phyloP scores from a whole-genome alignment of 768 basidiomycete genomes.

The Lentinula edodes region DNA sequence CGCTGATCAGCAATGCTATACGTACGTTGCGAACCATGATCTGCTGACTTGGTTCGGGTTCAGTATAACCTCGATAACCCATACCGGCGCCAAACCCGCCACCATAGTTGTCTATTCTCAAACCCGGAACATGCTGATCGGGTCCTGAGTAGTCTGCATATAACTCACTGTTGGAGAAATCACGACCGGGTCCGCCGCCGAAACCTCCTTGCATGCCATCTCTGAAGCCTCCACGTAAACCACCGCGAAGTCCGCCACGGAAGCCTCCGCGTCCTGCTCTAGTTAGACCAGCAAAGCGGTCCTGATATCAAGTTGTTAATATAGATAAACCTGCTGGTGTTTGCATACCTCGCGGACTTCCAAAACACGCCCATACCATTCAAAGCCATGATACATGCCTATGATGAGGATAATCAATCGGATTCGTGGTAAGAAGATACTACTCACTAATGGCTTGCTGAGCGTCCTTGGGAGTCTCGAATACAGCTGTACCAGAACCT shows the following conservation, averaged over 20 bases:
- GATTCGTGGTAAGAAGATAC: not conserved
- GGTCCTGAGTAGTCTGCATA: conserved; percentile 93
- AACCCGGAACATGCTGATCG: conserved; percentile 53
- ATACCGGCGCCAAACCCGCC: conserved; percentile 23
- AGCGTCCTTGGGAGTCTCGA: conserved; percentile 87
- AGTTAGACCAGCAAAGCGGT: conserved; percentile 83
- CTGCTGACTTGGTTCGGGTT: conserved; percentile 88
- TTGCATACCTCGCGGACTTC: conserved; percentile 87
- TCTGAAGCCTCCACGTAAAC: conserved; percentile 33
- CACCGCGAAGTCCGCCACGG: conserved; percentile 33
- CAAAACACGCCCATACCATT: conserved; percentile 93
- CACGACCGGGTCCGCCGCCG: conserved; percentile 49
- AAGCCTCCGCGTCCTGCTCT: conserved; percentile 49
- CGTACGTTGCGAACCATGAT: conserved; percentile 98
- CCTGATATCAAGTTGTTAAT: conserved; percentile 34
- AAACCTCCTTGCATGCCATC: conserved; percentile 38
- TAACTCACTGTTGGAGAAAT: conserved; percentile 83
- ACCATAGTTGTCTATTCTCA: conserved; percentile 31
- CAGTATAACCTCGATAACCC: conserved; percentile 28
- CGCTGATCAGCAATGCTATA: conserved; percentile 15
- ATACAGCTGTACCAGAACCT: conserved; percentile 96
- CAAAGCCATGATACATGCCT: conserved; percentile 97
- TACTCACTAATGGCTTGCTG: conserved; percentile 81
- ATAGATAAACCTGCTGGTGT: not conserved
- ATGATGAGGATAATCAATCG: conserved; percentile 8